Evolutionary conservation across 1,284 basidiomycete species (phyloP), one percentile per base, ranked within the genome.

Genomic region (Leccinum fuscescens): DNA sequence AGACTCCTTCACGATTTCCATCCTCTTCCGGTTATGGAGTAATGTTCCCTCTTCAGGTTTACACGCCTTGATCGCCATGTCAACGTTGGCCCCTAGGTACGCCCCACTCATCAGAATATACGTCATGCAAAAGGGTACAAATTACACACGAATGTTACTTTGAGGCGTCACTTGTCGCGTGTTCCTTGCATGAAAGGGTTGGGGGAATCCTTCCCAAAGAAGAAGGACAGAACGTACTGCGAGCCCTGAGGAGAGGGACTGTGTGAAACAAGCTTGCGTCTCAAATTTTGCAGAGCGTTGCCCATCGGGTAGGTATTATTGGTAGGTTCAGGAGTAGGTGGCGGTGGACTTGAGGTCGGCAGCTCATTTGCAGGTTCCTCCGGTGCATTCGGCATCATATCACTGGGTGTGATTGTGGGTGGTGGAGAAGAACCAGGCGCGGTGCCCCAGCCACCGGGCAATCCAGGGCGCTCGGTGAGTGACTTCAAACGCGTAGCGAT

Each of bases 21-120:
- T 90, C 35, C 84, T 79, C 67, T 87, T 80, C 58, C 85, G 77
- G 66, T 89, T 90, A 56, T 81, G 80, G 8, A 90, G 68, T 27
- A 92, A 71, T 52, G 83, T 81, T 4, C 81, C 80, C 37, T 80
- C 83, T 72, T 94, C 92, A 5, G 86, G 83, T 54, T 84, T 81
- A 72, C 90, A 94, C 1, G 90, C 91, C 58, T 80, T 85, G 63
- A 96, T 84, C 2, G 93, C 93, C 76, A 86, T 84, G 49, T 89
- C 81, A 56, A 90, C 88, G 62, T 90, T 90, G 4, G 83, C 80
- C 5, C 80, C 89, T 90, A 53, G n/a, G 9, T 12, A 49, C 42
- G 39, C 53, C 52, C 54, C 59, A 53, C 39, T 2, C 20, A 29
- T 62, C 46, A 59, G 39, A 46, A 33, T 49, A 53, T n/a, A 11